Evolutionary conservation across 1,139 yeast species (phyloP), one percentile per base, ranked within the genome.

Genomic region (Tardiomyces digboiensis): DNA sequence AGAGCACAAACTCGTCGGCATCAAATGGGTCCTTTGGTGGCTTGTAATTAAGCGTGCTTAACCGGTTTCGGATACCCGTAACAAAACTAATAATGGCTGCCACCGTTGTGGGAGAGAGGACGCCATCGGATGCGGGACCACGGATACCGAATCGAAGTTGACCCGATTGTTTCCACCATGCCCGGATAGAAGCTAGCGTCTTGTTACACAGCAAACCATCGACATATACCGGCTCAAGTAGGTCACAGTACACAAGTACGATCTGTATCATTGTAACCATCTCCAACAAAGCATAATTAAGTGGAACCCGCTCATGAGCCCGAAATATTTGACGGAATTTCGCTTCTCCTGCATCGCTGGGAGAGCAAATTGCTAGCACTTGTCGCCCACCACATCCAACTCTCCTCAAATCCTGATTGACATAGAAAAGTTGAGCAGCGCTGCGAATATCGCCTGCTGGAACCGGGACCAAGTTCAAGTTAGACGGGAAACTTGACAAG

Each of bases 1-100:
- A 81, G 23, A 42, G 80, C 62, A 43, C 79, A 71, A 49, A 80
- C 53, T 71, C 76, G 68, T 80, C 82, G 46, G 80, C 80, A 54
- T 86, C 94, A 60, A 82, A 80, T 0, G 95, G 89, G 58, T 89
- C 97, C 57, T 87, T 88, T 0, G 95, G 89, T 2, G 80, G 85
- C 50, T 87, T 78, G 23, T 83, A 83, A 39, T 65, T 61, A 22
- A 64, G 53, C 1, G 86, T 82, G 38, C 82, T 73, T 38, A 89
- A 61, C 46, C 95, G 73, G 45, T 82, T 70, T 48, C 81, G 75
- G 38, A 83, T 72, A 49, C 88, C 80, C 19, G 82, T 62, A 0
- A 84, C 74, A 55, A 83, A 73, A 44, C 94, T 87, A 6, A 86
- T 60, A 2, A 81, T 61, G 0, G 80, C 80, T 0, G 84, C 74